Evolutionary conservation across 805 yeast species (phyloP).

Genomic region (Myxozyma nipponensis): DNA sequence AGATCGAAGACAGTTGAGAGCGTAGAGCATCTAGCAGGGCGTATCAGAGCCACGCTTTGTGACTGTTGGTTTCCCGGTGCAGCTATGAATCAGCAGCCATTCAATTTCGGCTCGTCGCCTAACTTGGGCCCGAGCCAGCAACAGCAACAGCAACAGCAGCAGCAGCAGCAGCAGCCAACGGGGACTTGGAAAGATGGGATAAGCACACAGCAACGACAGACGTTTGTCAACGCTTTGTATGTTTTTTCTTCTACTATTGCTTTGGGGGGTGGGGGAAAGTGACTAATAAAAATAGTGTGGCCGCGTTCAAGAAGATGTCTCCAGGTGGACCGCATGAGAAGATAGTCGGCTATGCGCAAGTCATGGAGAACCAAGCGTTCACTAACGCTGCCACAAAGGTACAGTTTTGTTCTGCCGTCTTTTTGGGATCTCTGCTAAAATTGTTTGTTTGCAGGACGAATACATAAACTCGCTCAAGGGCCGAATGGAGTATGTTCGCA

Average conservation of each 20-base stretch:
- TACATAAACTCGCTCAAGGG: conserved; percentile 13
- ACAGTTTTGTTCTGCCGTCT: not conserved
- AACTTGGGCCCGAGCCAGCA: not conserved
- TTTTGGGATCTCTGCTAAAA: not conserved
- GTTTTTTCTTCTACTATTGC: not conserved
- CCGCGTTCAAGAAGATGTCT: conserved; percentile 17
- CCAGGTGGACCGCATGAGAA: conserved; percentile 19
- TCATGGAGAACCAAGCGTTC: conserved; percentile 23
- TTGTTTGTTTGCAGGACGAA: conserved; percentile 18
- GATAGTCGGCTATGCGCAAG: conserved; percentile 17
- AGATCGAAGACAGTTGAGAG: too few relatives aligned
- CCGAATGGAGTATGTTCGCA: conserved; percentile 24
- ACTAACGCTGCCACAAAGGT: conserved; percentile 21
- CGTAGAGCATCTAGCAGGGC: too few relatives aligned
- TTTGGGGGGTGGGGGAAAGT: not conserved
- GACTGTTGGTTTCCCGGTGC: not conserved
- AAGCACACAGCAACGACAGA: conserved; percentile 12
- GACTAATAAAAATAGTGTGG: conserved; percentile 4
- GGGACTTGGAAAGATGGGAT: conserved; percentile 21
- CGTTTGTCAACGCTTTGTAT: conserved; percentile 15
- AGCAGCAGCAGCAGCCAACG: conserved; percentile 6
- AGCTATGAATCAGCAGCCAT: conserved; percentile 2
- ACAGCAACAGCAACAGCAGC: not conserved
- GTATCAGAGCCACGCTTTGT: too few relatives aligned
- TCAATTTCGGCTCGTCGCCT: conserved; percentile 1